Conservation (phyloP, 108 stramenopile genomes). For the Nannochloropsis granulata region DNA sequence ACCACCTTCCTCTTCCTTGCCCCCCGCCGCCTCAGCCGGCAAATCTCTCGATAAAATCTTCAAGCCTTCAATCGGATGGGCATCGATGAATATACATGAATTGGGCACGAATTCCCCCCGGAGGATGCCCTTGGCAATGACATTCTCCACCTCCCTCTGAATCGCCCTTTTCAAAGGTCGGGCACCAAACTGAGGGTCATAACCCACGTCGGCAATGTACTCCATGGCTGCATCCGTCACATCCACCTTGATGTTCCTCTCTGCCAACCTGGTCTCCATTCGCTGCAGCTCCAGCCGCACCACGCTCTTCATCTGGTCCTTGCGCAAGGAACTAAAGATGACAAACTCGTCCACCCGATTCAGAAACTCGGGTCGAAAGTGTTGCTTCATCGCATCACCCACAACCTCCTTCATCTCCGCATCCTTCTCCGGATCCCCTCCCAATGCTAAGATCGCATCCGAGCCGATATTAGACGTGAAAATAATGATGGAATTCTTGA, state of each 20-base stretch:
- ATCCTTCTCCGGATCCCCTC: background rate
- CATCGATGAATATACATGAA: background rate
- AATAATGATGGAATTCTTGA: conserved; percentile 84
- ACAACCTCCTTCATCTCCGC: conserved; percentile 45
- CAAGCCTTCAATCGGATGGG: background rate
- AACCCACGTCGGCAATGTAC: conserved; percentile 48
- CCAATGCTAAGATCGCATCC: conserved; percentile 48
- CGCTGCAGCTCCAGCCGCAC: conserved; percentile 40
- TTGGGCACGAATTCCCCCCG: conserved; percentile 42
- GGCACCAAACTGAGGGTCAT: conserved; percentile 88
- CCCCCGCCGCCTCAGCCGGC: background rate
- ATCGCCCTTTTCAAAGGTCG: conserved; percentile 87
- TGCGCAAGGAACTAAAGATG: conserved; percentile 74
- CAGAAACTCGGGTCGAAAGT: conserved; percentile 92
- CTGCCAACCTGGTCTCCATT: conserved; percentile 25
- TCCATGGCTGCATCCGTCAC: conserved; percentile 38
- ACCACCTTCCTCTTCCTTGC: background rate
- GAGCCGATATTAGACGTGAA: conserved; percentile 86
- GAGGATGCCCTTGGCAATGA: conserved; percentile 65
- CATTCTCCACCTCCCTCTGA: conserved; percentile 84
- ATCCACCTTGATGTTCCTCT: conserved; percentile 33
- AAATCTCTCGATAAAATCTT: background rate
- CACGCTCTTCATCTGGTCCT: conserved; percentile 59
- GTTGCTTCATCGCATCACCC: conserved; percentile 53
- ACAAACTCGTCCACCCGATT: conserved; percentile 93